Base-by-base conservation (phyloP, 1,284 basidiomycete species). In the Ceratobasidium sp. region DNA sequence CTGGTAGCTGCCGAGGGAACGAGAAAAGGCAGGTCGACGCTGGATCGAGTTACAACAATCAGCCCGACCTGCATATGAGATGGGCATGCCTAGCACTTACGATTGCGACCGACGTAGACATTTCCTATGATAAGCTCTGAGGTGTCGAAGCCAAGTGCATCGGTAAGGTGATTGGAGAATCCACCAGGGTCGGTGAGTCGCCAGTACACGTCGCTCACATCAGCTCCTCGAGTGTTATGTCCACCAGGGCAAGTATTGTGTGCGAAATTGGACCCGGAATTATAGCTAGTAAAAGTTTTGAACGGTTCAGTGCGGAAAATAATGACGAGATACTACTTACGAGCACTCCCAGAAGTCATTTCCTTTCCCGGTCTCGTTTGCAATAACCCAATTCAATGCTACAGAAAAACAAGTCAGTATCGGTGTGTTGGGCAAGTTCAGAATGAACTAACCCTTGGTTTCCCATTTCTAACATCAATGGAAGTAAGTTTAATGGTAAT, bases 321-420 rank as follows among this genome's bases (percentile, higher is more conserved):
- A n/a, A n/a, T n/a, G n/a, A n/a, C n/a, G n/a, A n/a, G n/a, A 50
- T 20, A 34, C n/a, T n/a, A n/a, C 60, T 35, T 40, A 64, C 60
- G 60, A 64, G 34, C 60, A 64, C 34, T 64, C 32, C 60, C 60
- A 64, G 22, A 35, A 64, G 32, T 64, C 60, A 10, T 64, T 52
- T 29, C 60, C 60, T 40, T 52, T 65, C 32, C 49, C 50, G 29
- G 62, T 53, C 32, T 65, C 62, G 62, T 65, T 65, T 31, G 62
- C 62, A 22, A 65, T 10, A 4, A 50, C 62, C 62, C 62, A 65
- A 20, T 65, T 65, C 25, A 65, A n/a, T 25, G 62, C 62, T 65
- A 27, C 27, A 31, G n/a, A n/a, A n/a, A n/a, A n/a, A n/a, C n/a
- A n/a, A n/a, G n/a, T n/a, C 15, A 22, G 10, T 47, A 47, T 47